Base-by-base conservation (phyloP, 768 basidiomycete species). In the Stropharia rugosoannulata region DNA sequence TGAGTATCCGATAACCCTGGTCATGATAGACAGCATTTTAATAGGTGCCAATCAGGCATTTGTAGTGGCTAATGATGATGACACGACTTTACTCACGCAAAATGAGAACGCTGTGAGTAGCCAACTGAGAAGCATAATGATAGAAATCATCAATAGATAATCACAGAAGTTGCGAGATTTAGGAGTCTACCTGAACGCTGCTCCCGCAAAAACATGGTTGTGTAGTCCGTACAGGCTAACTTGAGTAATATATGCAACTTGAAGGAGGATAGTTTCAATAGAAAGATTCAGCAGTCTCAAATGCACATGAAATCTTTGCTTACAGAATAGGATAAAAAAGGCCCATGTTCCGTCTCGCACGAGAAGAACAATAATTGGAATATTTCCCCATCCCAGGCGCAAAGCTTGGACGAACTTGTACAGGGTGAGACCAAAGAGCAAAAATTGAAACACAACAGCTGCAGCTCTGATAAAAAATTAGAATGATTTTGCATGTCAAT, bases 331-430 rank as follows among this genome's bases (percentile, higher is more conserved):
- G 3, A 74, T 44, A 32, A 75, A 42, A 62, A 76, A 80, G 1
- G 76, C 74, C 68, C 75, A 73, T 2, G 74, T 72, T 6, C 80
- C 74, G 62, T 81, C 80, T n/a, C 73, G 72, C 61, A 77, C 67
- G 12, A 81, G 65, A 43, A 80, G 58, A 5, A 68, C 56, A 11
- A 78, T 58, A 6, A 80, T 61, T 0, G 75, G 78, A 1, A 73
- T 70, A 46, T 75, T 70, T 25, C 74, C 75, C 75, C 74, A 75
- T 9, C 75, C 75, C 0, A 63, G 63, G 40, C 72, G 72, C 7
- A 69, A 51, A 3, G 72, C 68, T 16, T 59, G 22, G 1, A 70
- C 45, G 57, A 75, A 75, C 56, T 77, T 78, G 40, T 64, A 66
- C 1, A 68, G 11, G 1, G 75, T 75, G 39, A 79, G 65, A 16